Evolutionary conservation across 2,329 filamentous ascomycete species (phyloP).

Genomic region (Ramularia endophylla): DNA sequence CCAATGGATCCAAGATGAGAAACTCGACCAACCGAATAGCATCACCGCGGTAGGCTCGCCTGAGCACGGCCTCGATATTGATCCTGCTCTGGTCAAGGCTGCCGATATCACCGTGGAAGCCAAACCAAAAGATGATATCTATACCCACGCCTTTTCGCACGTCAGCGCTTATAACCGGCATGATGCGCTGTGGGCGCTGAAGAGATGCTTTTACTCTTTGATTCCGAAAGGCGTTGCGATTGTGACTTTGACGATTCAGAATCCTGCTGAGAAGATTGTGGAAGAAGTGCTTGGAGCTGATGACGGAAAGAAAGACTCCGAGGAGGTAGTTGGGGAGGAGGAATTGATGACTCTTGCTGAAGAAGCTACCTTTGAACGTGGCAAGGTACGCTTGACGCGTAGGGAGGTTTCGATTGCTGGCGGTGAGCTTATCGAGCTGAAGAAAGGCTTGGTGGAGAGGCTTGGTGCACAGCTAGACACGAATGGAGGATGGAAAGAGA

Average conservation of each 20-base stretch:
- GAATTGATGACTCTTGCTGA: slow-evolving; percentile 1
- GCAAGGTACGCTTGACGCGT: slow-evolving; percentile 5
- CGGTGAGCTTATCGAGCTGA: slow-evolving; percentile 3
- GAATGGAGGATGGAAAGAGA: slow-evolving; percentile 7
- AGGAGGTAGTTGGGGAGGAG: not conserved
- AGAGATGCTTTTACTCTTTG: slow-evolving; percentile 8
- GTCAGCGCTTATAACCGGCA: slow-evolving; percentile 3
- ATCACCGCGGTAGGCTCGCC: slow-evolving; percentile 1
- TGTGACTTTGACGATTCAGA: slow-evolving; percentile 6
- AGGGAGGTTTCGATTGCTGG: slow-evolving; percentile 3
- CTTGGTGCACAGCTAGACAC: slow-evolving; percentile 5
- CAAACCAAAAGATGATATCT: slow-evolving; percentile 1
- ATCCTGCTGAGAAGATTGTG: slow-evolving; percentile 3
- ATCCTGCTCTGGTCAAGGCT: not conserved
- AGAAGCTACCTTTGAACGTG: slow-evolving; percentile 1
- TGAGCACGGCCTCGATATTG: not conserved
- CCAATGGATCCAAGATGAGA: slow-evolving; percentile 6
- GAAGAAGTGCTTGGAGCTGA: not conserved
- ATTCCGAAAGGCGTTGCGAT: slow-evolving; percentile 7
- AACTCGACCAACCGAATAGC: slow-evolving; percentile 2
- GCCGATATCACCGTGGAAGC: not conserved
- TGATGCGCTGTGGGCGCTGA: slow-evolving; percentile 1
- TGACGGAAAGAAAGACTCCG: not conserved
- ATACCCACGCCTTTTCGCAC: slow-evolving; percentile 12
- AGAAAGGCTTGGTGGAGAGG: slow-evolving; percentile 7